Evolutionary conservation across 352 stramenopile genomes (phyloP).

Genomic region (Pythium grandisporangium): DNA sequence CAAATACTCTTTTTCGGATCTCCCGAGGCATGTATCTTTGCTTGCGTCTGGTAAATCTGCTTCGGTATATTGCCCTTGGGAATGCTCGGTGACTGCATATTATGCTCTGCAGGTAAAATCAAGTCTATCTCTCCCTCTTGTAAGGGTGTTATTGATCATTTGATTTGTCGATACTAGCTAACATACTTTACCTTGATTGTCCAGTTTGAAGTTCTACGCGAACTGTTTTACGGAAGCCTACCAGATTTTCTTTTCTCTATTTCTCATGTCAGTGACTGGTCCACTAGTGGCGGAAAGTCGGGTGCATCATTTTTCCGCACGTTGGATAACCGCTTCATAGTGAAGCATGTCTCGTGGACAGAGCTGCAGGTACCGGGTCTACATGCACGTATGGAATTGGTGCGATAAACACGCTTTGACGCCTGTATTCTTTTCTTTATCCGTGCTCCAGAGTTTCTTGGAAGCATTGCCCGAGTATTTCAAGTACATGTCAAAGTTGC

Average conservation of each 20-base stretch:
- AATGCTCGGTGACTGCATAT: conserved; percentile 67
- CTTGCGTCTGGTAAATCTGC: conserved; percentile 24
- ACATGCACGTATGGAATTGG: no score
- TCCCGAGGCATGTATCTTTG: conserved; percentile 51
- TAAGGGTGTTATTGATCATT: no score
- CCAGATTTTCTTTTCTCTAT: conserved; percentile 76
- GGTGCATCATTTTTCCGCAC: conserved; percentile 95
- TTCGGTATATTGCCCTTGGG: conserved; percentile 30
- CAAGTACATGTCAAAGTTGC: conserved; percentile 95
- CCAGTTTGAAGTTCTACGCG: conserved; percentile 90
- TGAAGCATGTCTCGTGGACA: conserved; percentile 97
- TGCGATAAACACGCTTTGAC: no score
- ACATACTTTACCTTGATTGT: no score
- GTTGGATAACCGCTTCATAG: conserved; percentile 94
- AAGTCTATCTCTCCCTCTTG: no score
- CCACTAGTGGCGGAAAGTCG: conserved; percentile 95
- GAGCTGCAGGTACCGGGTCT: conserved; percentile 97
- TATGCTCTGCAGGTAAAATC: conserved; percentile 66
- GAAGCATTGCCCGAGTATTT: conserved; percentile 89
- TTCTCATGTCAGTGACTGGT: conserved; percentile 80
- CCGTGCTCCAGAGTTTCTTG: conserved; percentile 72
- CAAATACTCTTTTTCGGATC: conserved; percentile 47
- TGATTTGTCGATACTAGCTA: no score
- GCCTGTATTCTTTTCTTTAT: no score
- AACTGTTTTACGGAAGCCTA: conserved; percentile 76